Evolutionary conservation across 768 basidiomycete species (phyloP).

Genomic region (Lactifluus subvellereus): DNA sequence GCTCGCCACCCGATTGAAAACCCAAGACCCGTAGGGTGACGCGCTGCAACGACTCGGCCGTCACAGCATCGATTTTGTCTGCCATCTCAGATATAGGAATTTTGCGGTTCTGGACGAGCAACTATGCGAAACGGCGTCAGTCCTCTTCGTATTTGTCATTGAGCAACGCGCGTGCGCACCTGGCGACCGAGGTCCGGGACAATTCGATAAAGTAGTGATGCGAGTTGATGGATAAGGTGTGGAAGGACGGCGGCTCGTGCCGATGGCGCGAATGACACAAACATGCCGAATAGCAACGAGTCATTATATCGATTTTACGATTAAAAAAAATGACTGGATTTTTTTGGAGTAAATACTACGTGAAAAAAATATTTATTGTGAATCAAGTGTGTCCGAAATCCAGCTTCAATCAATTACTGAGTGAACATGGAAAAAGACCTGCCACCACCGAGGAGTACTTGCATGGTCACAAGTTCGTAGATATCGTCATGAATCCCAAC

Average conservation of each 20-base stretch:
- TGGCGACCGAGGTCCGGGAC: conserved; percentile 86
- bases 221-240: conserved; percentile 83
- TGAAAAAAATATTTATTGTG: too few species aligned
- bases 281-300: conserved; percentile 87
- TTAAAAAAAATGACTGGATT: too few species aligned
- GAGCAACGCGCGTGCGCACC: conserved; percentile 35
- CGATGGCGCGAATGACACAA: conserved; percentile 76
- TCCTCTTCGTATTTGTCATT: neutral
- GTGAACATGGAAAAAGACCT: conserved; percentile 98
- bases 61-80: conserved; percentile 73
- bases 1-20: conserved; percentile 50
- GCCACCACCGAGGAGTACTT: conserved; percentile 91
- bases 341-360: too few species aligned
- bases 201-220: conserved; percentile 65
- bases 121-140: conserved; percentile 35
- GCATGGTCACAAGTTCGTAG: conserved; percentile 89
- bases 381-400: too few species aligned
- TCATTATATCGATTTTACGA: too few species aligned
- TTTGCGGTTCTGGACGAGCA: conserved; percentile 82
- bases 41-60: conserved; percentile 59
- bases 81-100: conserved; percentile 90
- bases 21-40: conserved; percentile 77
- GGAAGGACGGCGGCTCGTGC: conserved; percentile 58
- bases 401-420: too few species aligned
- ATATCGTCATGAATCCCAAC: conserved; percentile 88